Base-by-base conservation (phyloP, 164 flowering plant genomes). In the Vitis riparia region DNA sequence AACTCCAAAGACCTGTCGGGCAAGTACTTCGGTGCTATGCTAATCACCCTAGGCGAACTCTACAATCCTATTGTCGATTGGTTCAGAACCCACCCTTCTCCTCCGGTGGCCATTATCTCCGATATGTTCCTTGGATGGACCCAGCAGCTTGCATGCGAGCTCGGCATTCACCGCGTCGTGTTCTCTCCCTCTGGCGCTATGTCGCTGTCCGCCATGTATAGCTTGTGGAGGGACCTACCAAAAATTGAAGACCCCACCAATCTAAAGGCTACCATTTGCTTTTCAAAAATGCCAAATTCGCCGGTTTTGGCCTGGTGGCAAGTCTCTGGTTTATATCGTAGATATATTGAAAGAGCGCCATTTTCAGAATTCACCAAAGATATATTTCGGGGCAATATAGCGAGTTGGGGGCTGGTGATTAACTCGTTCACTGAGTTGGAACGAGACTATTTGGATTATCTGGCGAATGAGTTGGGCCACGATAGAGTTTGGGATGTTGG, bases 401-500 rank as follows among this genome's bases (percentile, higher is more conserved):
- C 62, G 51, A 77, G 88, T 51, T 81, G 85, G 80, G 85, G 86
- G 11, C 32, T 68, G 37, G 73, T 82, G 3, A 13, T 84, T 52
- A 87, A 83, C 72, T 67, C 87, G 71, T 82, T 77, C 63, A 14
- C n/a, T 9, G 82, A 70, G 29, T 37, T 87, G 73, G 95, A 90
- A 49, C 8, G 55, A 4, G 63, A 11, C 0, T 84, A 87, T 57
- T 16, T 88, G 47, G 80, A 83, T 3, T 76, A 82, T 27, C 15
- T 82, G 48, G 77, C 13, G 63, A 61, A 55, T 11, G 59, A 63
- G 2, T 12, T 75, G 37, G 85, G 85, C 1, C 82, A 86, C 29
- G 67, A 76, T 3, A 64, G 84, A 52, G 82, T 84, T 9, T 88
- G 84, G 83, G 76, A 85, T 3, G 84, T 89, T 0, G 91, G 92